Evolutionary conservation across 805 yeast species (phyloP), one percentile per base, ranked within the genome.

Genomic region (Saturnispora serradocipensis): DNA sequence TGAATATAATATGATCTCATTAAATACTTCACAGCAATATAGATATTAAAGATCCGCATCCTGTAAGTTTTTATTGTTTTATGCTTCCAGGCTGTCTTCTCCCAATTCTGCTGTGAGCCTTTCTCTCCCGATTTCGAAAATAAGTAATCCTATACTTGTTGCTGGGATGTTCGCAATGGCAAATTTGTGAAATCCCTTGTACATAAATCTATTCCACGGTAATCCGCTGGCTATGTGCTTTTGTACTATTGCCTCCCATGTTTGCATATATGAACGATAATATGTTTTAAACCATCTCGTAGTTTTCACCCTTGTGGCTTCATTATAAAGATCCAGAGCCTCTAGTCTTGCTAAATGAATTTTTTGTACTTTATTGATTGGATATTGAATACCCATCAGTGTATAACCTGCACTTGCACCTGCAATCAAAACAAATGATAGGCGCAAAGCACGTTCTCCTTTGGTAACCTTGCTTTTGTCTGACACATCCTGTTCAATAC

Each of bases 381-480:
- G 98, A 58, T 84, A 88, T 59, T 88, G 96, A 5, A 90, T 82
- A 3, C 82, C 74, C 54, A 90, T 81, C 20, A 90, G 70, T 0
- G 88, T 72, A 18, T 82, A 71, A 0, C 97, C 91, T 0, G 97
- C 97, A 5, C 85, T 73, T 9, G 93, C 88, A 18, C 98, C 98
- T 0, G 95, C 97, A 7, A 84, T 59, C 28, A 91, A 73, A 4
- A 88, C 78, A 62, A 84, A 86, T 1, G 83, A 64, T 2, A 90
- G 82, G 58, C 78, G 80, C 39, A 87, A 61, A n/a, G 80, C 70
- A 53, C 74, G 76, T 28, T 60, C 61, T 3, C 67, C 63, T 25
- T 59, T 57, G 7, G 61, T 56, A 10, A 54, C 57, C 15, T 53
- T 49, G 28, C 53, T 55, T 2, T 58, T 59, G 20, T 58, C 53